phyloP scores from a whole-genome alignment of 352 stramenopile genomes.

The Globisporangium paddicum region DNA sequence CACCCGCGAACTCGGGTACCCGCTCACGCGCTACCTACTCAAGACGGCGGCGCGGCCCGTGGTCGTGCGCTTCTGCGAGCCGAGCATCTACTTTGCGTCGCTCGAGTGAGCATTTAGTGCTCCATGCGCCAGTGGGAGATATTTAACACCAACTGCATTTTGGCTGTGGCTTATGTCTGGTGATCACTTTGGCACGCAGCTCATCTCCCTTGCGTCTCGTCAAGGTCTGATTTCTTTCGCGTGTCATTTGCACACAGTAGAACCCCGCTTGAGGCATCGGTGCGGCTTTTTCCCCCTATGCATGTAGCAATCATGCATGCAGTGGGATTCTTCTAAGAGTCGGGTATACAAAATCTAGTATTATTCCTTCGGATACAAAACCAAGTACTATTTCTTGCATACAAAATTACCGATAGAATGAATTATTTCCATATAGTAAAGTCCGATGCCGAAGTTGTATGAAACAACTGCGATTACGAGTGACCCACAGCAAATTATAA shows the following conservation, averaged over 20 bases:
- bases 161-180: neutral
- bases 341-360: too few relatives aligned
- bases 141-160: neutral
- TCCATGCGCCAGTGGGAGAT: neutral
- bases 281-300: too few relatives aligned
- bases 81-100: slow-evolving; percentile 73
- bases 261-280: too few relatives aligned
- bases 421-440: too few relatives aligned
- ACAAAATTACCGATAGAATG: too few relatives aligned
- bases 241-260: neutral
- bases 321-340: too few relatives aligned
- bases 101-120: slow-evolving; percentile 14
- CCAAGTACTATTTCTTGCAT: too few relatives aligned
- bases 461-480: too few relatives aligned
- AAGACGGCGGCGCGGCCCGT: slow-evolving; percentile 60
- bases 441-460: too few relatives aligned
- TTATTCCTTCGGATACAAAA: too few relatives aligned
- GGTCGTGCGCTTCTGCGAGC: slow-evolving; percentile 70
- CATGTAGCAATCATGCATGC: too few relatives aligned
- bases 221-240: neutral
- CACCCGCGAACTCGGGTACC: slow-evolving; percentile 64
- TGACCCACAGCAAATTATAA: too few relatives aligned
- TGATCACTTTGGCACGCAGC: neutral
- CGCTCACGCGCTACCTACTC: slow-evolving; percentile 60
- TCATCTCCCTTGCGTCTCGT: neutral